These are phyloP conservation scores for Solanum rostratum DNA, from an alignment of 257 asterid genomes.

Conservation along the genomic window DNA sequence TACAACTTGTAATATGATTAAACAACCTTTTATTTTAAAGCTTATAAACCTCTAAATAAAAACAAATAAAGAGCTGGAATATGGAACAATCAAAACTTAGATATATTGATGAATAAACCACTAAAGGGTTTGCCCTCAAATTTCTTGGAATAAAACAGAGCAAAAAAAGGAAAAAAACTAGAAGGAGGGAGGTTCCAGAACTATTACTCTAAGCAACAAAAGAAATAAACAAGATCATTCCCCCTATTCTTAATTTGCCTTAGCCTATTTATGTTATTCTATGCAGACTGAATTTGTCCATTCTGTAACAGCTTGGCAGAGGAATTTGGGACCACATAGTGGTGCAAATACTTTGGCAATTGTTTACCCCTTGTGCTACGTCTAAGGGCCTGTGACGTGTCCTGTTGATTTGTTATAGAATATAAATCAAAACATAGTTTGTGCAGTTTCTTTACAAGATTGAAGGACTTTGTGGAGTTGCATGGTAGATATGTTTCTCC, in stretches of 20 bases:
- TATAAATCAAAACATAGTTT: neutral
- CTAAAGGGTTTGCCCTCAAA: neutral
- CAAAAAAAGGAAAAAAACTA: neutral
- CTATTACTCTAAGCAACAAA: neutral
- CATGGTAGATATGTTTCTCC: neutral
- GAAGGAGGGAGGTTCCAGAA: neutral
- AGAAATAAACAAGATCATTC: neutral
- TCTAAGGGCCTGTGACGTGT: neutral
- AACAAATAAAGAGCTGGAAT: neutral
- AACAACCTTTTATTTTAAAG: neutral
- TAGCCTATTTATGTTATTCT: neutral
- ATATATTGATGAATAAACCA: no score
- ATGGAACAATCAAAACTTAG: no score
- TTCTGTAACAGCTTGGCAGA: no score
- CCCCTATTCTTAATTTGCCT: neutral
- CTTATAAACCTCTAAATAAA: neutral
- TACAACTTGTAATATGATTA: neutral
- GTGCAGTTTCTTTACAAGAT: neutral
- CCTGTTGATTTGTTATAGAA: neutral
- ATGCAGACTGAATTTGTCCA: no score
- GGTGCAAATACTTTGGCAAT: no score
- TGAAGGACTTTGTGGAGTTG: neutral
- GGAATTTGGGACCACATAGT: no score
- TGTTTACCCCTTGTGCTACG: no score
- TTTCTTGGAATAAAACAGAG: neutral